phyloP scores from a whole-genome alignment of 2,329 filamentous ascomycete genomes.

The Scopulariopsis brevicaulis region DNA sequence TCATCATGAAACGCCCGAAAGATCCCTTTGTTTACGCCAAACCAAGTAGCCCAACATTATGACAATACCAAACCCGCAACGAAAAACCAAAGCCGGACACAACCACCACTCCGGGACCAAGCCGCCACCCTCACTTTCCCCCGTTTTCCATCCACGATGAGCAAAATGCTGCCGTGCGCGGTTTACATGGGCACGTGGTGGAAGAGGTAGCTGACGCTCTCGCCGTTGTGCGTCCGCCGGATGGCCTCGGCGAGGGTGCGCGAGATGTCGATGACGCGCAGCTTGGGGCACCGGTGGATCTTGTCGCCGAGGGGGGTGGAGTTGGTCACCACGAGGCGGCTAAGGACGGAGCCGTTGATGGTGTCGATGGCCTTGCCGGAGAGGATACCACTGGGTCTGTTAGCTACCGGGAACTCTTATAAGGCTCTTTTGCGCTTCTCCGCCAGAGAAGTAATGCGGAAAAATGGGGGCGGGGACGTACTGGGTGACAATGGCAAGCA shows the following conservation, averaged over 20 bases:
- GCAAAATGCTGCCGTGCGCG: too few relatives aligned
- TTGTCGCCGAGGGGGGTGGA: constrained; percentile 53
- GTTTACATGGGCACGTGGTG: constrained; percentile 5
- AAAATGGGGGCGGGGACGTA: neutral
- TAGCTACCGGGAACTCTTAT: neutral
- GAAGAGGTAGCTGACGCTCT: constrained; percentile 12
- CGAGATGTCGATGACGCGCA: constrained; percentile 87
- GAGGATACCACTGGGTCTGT: constrained; percentile 52
- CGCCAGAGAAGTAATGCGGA: neutral
- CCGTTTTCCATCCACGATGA: too few relatives aligned
- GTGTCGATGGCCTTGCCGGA: constrained; percentile 81
- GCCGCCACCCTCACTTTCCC: neutral
- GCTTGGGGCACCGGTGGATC: constrained; percentile 63
- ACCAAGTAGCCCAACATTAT: too few relatives aligned
- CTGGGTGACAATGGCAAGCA: constrained; percentile 92
- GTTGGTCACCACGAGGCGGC: constrained; percentile 80
- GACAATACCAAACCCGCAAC: too few relatives aligned
- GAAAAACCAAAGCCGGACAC: too few relatives aligned
- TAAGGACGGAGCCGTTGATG: constrained; percentile 66
- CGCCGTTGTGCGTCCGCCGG: constrained; percentile 56
- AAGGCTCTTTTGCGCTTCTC: neutral
- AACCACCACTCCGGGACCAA: neutral
- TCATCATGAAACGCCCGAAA: too few relatives aligned
- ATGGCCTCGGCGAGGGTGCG: constrained; percentile 68
- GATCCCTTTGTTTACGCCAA: too few relatives aligned